Percentiles rank a stretch among this genome's conserved stretches.
These are phyloP conservation scores for Teratosphaeria destructans DNA, from an alignment of 2,329 filamentous ascomycete species.

Conservation along the genomic window DNA sequence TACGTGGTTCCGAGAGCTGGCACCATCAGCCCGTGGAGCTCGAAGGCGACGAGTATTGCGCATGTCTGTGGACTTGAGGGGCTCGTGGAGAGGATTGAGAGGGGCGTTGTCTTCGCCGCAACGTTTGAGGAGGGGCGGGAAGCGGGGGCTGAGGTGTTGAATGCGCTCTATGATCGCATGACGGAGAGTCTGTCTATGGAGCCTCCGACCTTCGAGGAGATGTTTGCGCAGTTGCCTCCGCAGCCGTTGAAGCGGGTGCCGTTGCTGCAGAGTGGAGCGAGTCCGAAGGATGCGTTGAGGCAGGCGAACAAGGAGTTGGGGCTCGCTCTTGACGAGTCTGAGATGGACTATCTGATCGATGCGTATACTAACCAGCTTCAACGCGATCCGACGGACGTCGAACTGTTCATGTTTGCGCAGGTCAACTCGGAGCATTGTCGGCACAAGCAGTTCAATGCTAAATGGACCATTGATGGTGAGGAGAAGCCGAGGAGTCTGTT, in stretches of 20 bases:
- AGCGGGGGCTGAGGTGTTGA: constrained; percentile 49
- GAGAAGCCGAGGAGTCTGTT: constrained; percentile 74
- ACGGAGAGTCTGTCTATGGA: constrained; percentile 66
- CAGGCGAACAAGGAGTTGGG: constrained; percentile 77
- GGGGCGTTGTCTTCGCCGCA: constrained; percentile 68
- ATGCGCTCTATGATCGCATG: constrained; percentile 86
- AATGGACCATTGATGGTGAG: constrained; percentile 86
- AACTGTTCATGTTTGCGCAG: constrained; percentile 98
- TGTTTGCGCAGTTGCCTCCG: constrained; percentile 65
- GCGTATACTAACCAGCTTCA: constrained; percentile 59
- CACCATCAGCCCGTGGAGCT: constrained; percentile 92
- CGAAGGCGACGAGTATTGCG: constrained; percentile 87
- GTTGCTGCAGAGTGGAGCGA: constrained; percentile 41
- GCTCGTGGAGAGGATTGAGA: constrained; percentile 69
- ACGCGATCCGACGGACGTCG: constrained; percentile 70
- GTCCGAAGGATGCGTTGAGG: constrained; percentile 60
- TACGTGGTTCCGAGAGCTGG: constrained; percentile 71
- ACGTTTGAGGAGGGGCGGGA: constrained; percentile 42
- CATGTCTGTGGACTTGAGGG: constrained; percentile 75
- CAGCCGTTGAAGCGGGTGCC: constrained; percentile 63
- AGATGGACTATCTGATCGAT: constrained; percentile 91
- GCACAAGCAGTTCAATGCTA: constrained; percentile 91
- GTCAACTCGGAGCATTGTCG: constrained; percentile 94
- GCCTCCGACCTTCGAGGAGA: constrained; percentile 58
- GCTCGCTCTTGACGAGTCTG: constrained; percentile 73